Evolutionary conservation across 805 yeast species (phyloP), one percentile per base, ranked within the genome.

Genomic region (Sugiyamaella americana): DNA sequence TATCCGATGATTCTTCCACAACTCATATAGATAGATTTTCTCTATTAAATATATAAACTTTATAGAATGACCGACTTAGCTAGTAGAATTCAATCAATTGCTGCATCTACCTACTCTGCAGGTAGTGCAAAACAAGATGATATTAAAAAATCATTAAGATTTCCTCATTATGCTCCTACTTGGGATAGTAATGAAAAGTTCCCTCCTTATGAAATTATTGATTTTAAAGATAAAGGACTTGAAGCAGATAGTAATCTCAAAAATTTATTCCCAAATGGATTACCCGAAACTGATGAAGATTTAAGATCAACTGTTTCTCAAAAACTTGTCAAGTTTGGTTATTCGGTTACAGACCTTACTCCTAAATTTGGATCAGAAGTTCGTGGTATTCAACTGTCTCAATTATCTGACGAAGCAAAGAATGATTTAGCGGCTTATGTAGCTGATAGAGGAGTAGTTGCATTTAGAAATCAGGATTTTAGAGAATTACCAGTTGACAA

Each of bases 331-430:
- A 20, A 59, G 60, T 50, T 43, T 37, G 54, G 52, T 13, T 54
- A 51, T 40, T 46, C 59, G 18, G 56, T 53, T 29, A 53, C 51
- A 40, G 71, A 72, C 51, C 58, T 83, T 23, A 75, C 84, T 1
- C 89, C 91, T 39, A 82, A 78, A 59, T 68, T 84, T 43, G 91
- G 91, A n/a, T 64, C 80, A 11, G 85, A 79, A 54, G 67, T 84
- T 42, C 63, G 63, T 21, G 85, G 85, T 18, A 60, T 84, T 39
- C 88, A 84, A 60, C 68, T 84, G 42, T 75, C 84, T 4, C 62
- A 70, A 37, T 67, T 84, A 44, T 61, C 71, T 44, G 72, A 70
- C 41, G 65, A 67, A 17, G 87, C 75, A 26, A 80, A 79, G 61
- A 81, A 83, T 55, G 91, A 84, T 53, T 70, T 84, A 51, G 87